Base-by-base conservation (phyloP, 768 basidiomycete species). In the Pluteus cervinus region DNA sequence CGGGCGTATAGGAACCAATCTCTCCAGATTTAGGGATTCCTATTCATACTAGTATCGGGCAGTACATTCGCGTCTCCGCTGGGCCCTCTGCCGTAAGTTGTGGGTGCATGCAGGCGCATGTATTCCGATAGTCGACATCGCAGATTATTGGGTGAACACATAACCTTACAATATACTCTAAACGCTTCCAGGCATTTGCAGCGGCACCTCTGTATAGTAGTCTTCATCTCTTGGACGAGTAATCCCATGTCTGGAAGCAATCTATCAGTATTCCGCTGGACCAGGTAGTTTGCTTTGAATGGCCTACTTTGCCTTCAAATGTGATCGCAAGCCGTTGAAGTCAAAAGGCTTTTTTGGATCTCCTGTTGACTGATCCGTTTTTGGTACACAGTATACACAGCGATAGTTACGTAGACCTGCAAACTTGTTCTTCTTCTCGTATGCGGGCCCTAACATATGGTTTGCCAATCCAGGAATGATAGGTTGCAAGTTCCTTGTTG, bases 351-450 rank as follows among this genome's bases (percentile, higher is more conserved):
- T 12, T 25, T 33, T 7, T 10, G n/a, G 11, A 4, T 30, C 5
- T 12, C 2, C 24, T 15, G 12, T 25, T 20, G 14, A 5, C 10
- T 1, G 18, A n/a, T n/a, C n/a, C n/a, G 14, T 3, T 21, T 14
- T 2, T 25, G 11, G 11, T 25, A 24, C 10, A 17, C 12, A n/a
- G 22, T 22, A 6, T 17, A 36, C 2, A 41, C n/a, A n/a, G 25
- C 40, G 36, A 29, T 33, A 26, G 20, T 15, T 21, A 24, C 40
- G 36, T 26, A 33, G 33, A 24, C 40, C 34, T 15, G 34, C 33
- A 15, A 29, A 35, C 17, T 17, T 10, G 16, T 20, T 18, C n/a
- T 18, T 22, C 7, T 28, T 28, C 10, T 22, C n/a, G 6, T 12
- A 7, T 5, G 17, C n/a, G 28, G 31, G 33, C 12, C 14, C 28